Evolutionary conservation across 176 grass and related monocot genomes (phyloP).

Genomic region (Melocanna baccifera): DNA sequence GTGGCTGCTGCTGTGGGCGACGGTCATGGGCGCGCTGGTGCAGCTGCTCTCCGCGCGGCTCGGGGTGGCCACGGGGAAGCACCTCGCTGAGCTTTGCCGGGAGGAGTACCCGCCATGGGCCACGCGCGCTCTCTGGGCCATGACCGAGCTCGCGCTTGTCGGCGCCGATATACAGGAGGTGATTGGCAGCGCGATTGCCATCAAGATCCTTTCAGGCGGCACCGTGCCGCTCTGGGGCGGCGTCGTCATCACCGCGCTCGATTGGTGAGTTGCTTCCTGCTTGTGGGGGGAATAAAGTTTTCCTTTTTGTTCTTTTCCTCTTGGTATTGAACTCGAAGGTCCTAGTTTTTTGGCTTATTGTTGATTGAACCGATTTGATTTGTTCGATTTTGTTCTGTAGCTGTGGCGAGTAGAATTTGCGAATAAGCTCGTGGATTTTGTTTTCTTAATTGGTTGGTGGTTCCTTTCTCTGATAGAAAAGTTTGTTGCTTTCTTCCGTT

Average conservation of each 20-base stretch:
- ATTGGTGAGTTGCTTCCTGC: slow-evolving; percentile 53
- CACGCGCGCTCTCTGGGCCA: slow-evolving; percentile 62
- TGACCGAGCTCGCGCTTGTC: slow-evolving; percentile 86
- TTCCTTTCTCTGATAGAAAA: background rate
- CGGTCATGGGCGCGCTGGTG: slow-evolving; percentile 73
- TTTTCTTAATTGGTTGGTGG: background rate
- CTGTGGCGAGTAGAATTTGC: background rate
- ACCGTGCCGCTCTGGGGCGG: slow-evolving; percentile 79
- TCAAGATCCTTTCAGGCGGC: slow-evolving; percentile 76
- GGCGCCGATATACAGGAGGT: slow-evolving; percentile 94
- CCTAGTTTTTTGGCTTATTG: background rate
- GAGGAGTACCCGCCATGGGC: slow-evolving; percentile 84
- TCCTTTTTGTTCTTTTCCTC: background rate
- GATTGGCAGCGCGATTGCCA: slow-evolving; percentile 92
- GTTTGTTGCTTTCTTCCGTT: background rate
- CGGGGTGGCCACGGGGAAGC: slow-evolving; percentile 73
- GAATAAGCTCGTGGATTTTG: background rate
- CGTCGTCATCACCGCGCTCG: slow-evolving; percentile 76
- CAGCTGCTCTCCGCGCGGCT: slow-evolving; percentile 85
- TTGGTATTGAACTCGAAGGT: background rate
- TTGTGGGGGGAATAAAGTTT: background rate
- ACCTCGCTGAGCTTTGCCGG: slow-evolving; percentile 84
- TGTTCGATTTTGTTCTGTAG: background rate
- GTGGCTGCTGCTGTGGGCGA: slow-evolving; percentile 87
- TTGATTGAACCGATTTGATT: background rate